These are phyloP conservation scores for Ascochyta pisi DNA, from an alignment of 2,329 filamentous ascomycete genomes.

Conservation along the genomic window DNA sequence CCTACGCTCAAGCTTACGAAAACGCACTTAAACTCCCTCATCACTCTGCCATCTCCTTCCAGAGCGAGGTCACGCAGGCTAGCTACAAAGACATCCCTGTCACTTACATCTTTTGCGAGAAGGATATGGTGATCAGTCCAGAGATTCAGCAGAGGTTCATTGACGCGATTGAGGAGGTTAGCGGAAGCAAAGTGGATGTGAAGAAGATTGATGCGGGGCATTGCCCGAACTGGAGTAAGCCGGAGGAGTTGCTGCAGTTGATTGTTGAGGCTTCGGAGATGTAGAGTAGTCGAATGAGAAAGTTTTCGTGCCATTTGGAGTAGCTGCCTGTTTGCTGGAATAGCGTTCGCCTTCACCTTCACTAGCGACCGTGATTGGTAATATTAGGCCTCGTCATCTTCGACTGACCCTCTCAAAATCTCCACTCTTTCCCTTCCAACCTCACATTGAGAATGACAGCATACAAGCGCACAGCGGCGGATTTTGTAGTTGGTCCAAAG, in stretches of 20 bases:
- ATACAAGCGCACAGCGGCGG: too few species aligned
- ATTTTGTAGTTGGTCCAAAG: too few species aligned
- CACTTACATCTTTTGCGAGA: constrained; percentile 50
- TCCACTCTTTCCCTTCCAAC: too few species aligned
- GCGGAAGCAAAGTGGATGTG: constrained; percentile 38
- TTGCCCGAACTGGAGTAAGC: constrained; percentile 36
- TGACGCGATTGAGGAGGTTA: constrained; percentile 43
- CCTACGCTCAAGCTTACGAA: constrained; percentile 27
- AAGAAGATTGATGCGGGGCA: constrained; percentile 46
- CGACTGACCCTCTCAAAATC: too few species aligned
- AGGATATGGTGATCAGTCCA: constrained; percentile 40
- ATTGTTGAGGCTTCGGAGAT: constrained; percentile 18
- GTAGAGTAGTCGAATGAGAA: neutral
- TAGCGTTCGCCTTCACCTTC: too few species aligned
- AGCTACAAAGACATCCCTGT: constrained; percentile 51
- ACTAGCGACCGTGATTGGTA: too few species aligned
- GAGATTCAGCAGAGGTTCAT: constrained; percentile 40
- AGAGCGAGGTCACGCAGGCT: constrained; percentile 40
- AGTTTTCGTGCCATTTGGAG: too few species aligned
- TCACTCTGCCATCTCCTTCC: constrained; percentile 48
- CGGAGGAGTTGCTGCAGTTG: constrained; percentile 33
- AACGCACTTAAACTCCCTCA: constrained; percentile 20
- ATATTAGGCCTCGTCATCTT: too few species aligned
- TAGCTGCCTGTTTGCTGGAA: too few species aligned
- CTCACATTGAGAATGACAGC: too few species aligned